phyloP scores from a whole-genome alignment of 78 protist genomes.

The Pelomyxa schiedti region DNA sequence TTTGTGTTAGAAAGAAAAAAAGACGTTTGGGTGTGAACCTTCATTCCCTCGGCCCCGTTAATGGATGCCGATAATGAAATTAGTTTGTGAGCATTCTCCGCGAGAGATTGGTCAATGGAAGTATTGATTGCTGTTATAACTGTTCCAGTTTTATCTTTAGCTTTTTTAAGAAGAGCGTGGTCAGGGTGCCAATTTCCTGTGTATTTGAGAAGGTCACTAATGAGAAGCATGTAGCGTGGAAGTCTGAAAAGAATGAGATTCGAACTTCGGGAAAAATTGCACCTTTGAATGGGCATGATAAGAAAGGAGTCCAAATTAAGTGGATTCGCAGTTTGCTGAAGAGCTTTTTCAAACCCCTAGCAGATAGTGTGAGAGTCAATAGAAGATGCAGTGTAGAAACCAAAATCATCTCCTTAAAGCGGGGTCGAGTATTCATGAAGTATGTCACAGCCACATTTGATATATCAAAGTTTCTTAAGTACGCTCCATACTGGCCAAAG shows the following conservation, averaged over 20 bases:
- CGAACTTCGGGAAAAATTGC: too few species aligned
- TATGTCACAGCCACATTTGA: neutral
- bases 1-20: too few species aligned
- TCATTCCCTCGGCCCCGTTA: neutral
- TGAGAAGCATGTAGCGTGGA: slow-evolving; percentile 1
- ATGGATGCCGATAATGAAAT: neutral
- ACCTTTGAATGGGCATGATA: neutral
- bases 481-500: neutral
- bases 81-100: neutral
- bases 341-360: too few species aligned
- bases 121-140: neutral
- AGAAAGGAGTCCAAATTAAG: neutral
- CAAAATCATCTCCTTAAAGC: too few species aligned
- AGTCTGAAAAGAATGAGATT: too few species aligned
- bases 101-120: neutral
- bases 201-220: neutral
- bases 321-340: too few species aligned
- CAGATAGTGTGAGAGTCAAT: too few species aligned
- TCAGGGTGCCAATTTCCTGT: neutral
- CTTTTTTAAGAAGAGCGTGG: neutral
- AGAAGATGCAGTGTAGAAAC: too few species aligned
- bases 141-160: neutral
- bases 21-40: too few species aligned
- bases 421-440: neutral
- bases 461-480: neutral